phyloP scores from a whole-genome alignment of 2,329 filamentous ascomycete genomes.

The Aureobasidium pullulans region DNA sequence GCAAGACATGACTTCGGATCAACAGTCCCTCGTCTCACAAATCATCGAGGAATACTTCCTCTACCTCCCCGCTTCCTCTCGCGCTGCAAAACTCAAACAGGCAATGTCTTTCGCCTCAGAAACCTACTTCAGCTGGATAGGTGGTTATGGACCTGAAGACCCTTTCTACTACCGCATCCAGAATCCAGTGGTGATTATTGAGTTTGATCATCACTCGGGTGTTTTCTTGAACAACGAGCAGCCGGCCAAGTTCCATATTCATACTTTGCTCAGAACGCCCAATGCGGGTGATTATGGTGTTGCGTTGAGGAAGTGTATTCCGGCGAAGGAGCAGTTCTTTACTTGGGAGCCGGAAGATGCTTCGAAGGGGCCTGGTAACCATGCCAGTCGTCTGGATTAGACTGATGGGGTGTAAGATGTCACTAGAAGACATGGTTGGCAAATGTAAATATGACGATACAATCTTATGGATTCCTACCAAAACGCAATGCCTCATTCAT shows the following conservation, averaged over 20 bases:
- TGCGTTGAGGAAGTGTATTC: conserved; percentile 30
- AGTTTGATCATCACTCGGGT: conserved; percentile 75
- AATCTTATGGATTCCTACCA: background rate
- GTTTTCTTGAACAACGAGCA: conserved; percentile 68
- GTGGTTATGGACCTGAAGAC: conserved; percentile 57
- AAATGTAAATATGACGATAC: background rate
- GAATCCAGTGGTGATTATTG: conserved; percentile 64
- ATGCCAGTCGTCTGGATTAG: conserved; percentile 5
- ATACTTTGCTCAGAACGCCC: conserved; percentile 64
- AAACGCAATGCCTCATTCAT: too few species aligned
- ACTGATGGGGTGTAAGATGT: background rate
- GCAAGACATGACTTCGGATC: conserved; percentile 38
- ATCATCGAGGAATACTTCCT: conserved; percentile 60
- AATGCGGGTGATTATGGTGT: conserved; percentile 71
- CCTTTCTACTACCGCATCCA: conserved; percentile 74
- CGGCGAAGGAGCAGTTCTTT: conserved; percentile 12
- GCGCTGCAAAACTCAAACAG: conserved; percentile 48
- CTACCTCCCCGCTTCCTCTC: conserved; percentile 55
- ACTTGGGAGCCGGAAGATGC: conserved; percentile 15
- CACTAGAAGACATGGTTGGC: background rate
- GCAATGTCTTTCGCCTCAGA: conserved; percentile 53
- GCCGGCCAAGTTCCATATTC: conserved; percentile 72
- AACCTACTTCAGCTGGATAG: conserved; percentile 77
- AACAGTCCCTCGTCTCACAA: conserved; percentile 46
- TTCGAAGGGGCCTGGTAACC: conserved; percentile 5